These are phyloP conservation scores for Scleroderma bovista DNA, from an alignment of 768 basidiomycete species.

Conservation along the genomic window DNA sequence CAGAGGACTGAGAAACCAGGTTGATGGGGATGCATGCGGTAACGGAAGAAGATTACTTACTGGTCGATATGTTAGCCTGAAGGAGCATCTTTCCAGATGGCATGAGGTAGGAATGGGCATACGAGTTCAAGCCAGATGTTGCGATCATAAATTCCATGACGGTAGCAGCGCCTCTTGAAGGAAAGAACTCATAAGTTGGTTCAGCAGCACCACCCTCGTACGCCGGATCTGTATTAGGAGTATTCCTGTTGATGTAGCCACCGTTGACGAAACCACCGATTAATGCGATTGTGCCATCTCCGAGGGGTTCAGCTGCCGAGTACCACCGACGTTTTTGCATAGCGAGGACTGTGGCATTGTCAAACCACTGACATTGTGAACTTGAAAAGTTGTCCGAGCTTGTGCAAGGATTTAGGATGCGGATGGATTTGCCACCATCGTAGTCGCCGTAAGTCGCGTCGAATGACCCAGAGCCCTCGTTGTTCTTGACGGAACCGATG, in stretches of 20 bases:
- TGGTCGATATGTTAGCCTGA: conserved; percentile 59
- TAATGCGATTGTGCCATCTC: conserved; percentile 72
- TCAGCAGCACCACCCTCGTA: conserved; percentile 68
- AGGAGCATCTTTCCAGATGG: conserved; percentile 70
- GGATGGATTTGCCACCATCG: conserved; percentile 75
- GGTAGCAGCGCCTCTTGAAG: conserved; percentile 47
- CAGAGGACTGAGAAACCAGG: conserved; percentile 34
- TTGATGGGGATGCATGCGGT: background rate
- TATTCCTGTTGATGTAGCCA: conserved; percentile 75
- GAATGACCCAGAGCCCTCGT: conserved; percentile 43
- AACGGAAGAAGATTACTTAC: conserved; percentile 7
- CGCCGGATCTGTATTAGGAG: conserved; percentile 59
- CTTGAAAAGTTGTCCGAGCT: conserved; percentile 41
- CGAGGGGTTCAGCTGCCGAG: conserved; percentile 66
- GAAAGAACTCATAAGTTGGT: conserved; percentile 81
- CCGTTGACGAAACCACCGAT: conserved; percentile 79
- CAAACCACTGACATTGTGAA: conserved; percentile 64
- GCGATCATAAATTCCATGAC: conserved; percentile 60
- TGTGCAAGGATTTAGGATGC: conserved; percentile 75
- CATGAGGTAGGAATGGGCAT: conserved; percentile 68
- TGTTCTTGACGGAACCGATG: conserved; percentile 45
- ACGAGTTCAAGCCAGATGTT: conserved; percentile 77
- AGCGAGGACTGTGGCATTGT: conserved; percentile 52
- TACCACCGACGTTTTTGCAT: conserved; percentile 78
- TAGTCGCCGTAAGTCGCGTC: conserved; percentile 72